These are phyloP conservation scores for Pythium brachiatum DNA, from an alignment of 352 stramenopile genomes.

Conservation along the genomic window DNA sequence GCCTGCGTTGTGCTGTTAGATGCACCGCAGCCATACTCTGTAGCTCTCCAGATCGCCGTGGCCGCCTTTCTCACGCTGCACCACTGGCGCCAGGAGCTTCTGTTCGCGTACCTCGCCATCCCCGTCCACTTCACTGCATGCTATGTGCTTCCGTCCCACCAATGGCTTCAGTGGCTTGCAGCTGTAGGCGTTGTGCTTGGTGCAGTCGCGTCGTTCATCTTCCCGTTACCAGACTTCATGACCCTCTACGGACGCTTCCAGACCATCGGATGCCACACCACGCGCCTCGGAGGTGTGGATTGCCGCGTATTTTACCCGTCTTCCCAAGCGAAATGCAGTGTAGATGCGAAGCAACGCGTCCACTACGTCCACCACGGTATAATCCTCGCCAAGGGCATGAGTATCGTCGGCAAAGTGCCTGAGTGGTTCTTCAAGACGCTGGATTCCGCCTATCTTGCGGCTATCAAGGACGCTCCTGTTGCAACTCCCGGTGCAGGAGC, in stretches of 20 bases:
- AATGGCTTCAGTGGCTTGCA: not conserved
- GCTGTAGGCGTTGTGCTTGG: not conserved
- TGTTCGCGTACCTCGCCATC: constrained; percentile 8
- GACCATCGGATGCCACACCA: constrained; percentile 39
- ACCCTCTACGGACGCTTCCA: constrained; percentile 34
- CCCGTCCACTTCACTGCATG: not conserved
- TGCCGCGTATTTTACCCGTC: constrained; percentile 66
- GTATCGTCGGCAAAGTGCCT: constrained; percentile 44
- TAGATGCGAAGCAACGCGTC: constrained; percentile 8
- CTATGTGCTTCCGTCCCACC: not conserved
- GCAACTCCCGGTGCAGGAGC: not conserved
- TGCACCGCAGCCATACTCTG: too few relatives aligned
- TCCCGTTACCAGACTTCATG: constrained; percentile 53
- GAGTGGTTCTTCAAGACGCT: constrained; percentile 55
- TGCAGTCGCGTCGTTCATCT: constrained; percentile 34
- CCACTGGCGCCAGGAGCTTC: constrained; percentile 15
- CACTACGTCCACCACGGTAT: constrained; percentile 49
- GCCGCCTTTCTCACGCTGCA: constrained; percentile 7
- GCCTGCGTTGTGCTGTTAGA: not conserved
- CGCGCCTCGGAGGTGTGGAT: constrained; percentile 43
- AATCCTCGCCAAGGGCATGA: constrained; percentile 44
- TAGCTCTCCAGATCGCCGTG: not conserved
- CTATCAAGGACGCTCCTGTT: constrained; percentile 37
- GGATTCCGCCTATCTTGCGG: constrained; percentile 42
- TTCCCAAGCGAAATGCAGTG: not conserved